These are phyloP conservation scores for Cinnamomum chago DNA, from an alignment of 164 flowering plant species.

Conservation along the genomic window DNA sequence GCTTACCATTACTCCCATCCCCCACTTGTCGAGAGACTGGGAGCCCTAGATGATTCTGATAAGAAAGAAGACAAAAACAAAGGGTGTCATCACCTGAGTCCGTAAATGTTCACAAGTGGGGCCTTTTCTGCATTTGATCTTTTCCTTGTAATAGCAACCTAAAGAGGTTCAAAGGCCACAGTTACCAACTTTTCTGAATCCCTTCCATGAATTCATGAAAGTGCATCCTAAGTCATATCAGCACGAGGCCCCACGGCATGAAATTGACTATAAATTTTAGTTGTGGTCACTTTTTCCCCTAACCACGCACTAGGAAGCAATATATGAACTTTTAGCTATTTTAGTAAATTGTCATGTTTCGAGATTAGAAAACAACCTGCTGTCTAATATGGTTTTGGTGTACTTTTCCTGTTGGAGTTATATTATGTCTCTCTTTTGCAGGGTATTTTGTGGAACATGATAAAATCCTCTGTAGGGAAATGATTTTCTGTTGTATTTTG, in stretches of 20 bases:
- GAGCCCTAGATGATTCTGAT: slow-evolving; percentile 63
- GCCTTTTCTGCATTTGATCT: background rate
- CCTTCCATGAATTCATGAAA: background rate
- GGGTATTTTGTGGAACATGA: no score
- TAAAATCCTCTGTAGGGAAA: no score
- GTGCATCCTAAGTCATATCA: background rate
- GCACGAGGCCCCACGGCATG: background rate
- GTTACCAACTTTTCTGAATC: background rate
- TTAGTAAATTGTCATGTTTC: no score
- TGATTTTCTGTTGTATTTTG: no score
- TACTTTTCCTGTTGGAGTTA: no score
- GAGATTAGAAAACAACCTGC: no score
- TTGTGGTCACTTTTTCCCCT: background rate
- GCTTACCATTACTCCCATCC: slow-evolving; percentile 99
- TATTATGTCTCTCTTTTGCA: no score
- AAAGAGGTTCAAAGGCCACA: background rate
- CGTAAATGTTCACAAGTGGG: background rate
- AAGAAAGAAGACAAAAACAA: slow-evolving; percentile 52
- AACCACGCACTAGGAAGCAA: background rate
- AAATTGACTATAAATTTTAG: background rate
- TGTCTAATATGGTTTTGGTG: no score
- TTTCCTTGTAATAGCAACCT: background rate
- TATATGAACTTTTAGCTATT: no score
- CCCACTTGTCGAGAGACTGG: slow-evolving; percentile 87
- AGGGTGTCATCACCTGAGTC: background rate